Evolutionary conservation across 2,329 filamentous ascomycete species (phyloP).

Genomic region (Ilyonectria destructans): DNA sequence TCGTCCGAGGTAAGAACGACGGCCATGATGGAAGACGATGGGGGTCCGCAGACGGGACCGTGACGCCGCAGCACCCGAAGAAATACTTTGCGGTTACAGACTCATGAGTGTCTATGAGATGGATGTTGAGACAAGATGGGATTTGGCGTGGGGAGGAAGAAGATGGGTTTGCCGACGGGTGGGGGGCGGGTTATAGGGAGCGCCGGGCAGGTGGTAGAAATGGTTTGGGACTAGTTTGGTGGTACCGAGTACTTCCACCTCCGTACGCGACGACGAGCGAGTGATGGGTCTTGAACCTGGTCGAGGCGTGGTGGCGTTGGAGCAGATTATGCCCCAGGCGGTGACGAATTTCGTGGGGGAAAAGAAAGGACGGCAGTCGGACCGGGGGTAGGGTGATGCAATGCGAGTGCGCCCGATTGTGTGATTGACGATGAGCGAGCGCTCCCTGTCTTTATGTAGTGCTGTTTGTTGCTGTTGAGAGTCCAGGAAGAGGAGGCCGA

Average conservation of each 20-base stretch:
- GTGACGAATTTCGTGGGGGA: slow-evolving; percentile 52
- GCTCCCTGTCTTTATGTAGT: neutral
- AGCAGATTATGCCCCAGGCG: slow-evolving; percentile 41
- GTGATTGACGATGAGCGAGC: slow-evolving; percentile 22
- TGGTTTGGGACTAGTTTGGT: slow-evolving; percentile 48
- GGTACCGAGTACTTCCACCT: slow-evolving; percentile 38
- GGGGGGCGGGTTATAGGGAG: slow-evolving; percentile 50
- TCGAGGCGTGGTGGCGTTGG: slow-evolving; percentile 49
- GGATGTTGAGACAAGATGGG: slow-evolving; percentile 30
- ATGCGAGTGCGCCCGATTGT: slow-evolving; percentile 3
- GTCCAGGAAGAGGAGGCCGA: slow-evolving; percentile 1
- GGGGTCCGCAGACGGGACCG: slow-evolving; percentile 41
- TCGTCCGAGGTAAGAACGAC: slow-evolving; percentile 73
- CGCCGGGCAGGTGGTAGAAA: slow-evolving; percentile 45
- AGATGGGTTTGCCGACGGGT: slow-evolving; percentile 48
- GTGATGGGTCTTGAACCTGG: slow-evolving; percentile 44
- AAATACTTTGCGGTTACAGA: slow-evolving; percentile 39
- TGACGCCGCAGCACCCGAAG: slow-evolving; percentile 46
- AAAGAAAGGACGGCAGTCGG: slow-evolving; percentile 39
- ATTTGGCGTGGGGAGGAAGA: slow-evolving; percentile 44
- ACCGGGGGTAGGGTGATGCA: slow-evolving; percentile 30
- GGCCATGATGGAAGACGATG: slow-evolving; percentile 62
- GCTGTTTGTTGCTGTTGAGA: neutral
- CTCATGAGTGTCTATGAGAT: slow-evolving; percentile 43
- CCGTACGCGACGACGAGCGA: slow-evolving; percentile 32